phyloP scores from a whole-genome alignment of 2,329 filamentous ascomycete genomes.

The Tolypocladium guangdongense region DNA sequence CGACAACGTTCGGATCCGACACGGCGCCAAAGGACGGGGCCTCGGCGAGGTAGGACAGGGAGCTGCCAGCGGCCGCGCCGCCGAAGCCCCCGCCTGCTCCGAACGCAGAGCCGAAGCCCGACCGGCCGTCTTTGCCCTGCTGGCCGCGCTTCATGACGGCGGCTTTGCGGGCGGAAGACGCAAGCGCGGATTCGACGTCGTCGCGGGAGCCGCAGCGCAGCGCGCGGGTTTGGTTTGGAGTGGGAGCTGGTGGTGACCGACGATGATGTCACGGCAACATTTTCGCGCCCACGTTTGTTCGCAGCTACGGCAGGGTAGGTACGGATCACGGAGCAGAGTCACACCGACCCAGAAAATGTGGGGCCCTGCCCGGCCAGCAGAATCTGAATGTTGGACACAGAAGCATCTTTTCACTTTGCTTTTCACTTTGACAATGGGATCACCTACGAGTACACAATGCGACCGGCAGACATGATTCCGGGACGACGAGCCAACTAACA shows the following conservation, averaged over 20 bases:
- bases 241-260: background rate
- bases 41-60: slow-evolving; percentile 77
- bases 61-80: slow-evolving; percentile 29
- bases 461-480: too few relatives aligned
- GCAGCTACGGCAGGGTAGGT: background rate
- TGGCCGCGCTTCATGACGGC: slow-evolving; percentile 2
- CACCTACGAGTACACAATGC: too few relatives aligned
- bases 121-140: slow-evolving; percentile 1
- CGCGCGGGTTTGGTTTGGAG: background rate
- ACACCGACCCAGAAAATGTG: background rate
- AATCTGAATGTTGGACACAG: background rate
- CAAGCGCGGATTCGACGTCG: background rate
- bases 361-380: background rate
- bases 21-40: slow-evolving; percentile 71
- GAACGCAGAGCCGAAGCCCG: background rate
- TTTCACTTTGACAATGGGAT: too few relatives aligned
- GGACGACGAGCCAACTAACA: too few relatives aligned
- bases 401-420: too few relatives aligned
- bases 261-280: background rate
- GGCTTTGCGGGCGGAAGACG: background rate
- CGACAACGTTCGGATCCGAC: slow-evolving; percentile 69
- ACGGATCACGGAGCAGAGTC: background rate
- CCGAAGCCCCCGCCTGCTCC: slow-evolving; percentile 17
- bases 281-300: background rate
- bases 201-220: background rate